Base-by-base conservation (phyloP, 805 yeast genomes). In the Starmerella roubikii region DNA sequence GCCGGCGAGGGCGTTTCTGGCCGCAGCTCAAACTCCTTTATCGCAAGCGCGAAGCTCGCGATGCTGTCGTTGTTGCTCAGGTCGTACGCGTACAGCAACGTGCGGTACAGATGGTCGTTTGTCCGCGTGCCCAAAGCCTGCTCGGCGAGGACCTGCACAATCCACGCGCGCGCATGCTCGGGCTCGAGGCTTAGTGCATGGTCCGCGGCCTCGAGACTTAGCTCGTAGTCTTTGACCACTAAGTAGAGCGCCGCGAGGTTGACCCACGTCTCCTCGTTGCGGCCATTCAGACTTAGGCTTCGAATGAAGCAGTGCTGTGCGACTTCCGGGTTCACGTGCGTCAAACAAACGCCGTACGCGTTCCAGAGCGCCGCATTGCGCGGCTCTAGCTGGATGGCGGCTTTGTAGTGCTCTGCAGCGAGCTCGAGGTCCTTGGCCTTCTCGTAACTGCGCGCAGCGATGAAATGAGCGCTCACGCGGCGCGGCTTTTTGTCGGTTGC, bases 301-400 rank as follows among this genome's bases (percentile, higher is more conserved):
- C 82, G 78, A 50, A 91, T 80, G 51, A 81, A 83, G 56, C 95
- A 84, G 60, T 91, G 99, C 58, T 91, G 99, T 0, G 96, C 66
- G 6, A 83, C 79, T 34, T 71, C 68, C 0, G 88, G 76, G 47
- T 74, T 79, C 3, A 65, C 58, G 3, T 72, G 60, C 39, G 76
- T 67, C 7, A 83, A 72, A 0, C 85, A 79, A 40, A 78, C 69
- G 12, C 97, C 98, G 22, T 88, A 64, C 0, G 81, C 77, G 38
- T 72, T 65, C 99, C 99, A 91, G 41, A 74, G 74, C 16, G 70
- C 74, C 1, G 78, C 64, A 45, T 78, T 80, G 41, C 68, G 71
- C 4, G 77, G 68, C 55, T 88, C 95, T 8, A 74, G 59, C 40
- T 70, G 74, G 39, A 86, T 74, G 0, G 94, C 78, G 31, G 66